phyloP scores from a whole-genome alignment of 2,329 filamentous ascomycete genomes.

The Monilinia fructigena region DNA sequence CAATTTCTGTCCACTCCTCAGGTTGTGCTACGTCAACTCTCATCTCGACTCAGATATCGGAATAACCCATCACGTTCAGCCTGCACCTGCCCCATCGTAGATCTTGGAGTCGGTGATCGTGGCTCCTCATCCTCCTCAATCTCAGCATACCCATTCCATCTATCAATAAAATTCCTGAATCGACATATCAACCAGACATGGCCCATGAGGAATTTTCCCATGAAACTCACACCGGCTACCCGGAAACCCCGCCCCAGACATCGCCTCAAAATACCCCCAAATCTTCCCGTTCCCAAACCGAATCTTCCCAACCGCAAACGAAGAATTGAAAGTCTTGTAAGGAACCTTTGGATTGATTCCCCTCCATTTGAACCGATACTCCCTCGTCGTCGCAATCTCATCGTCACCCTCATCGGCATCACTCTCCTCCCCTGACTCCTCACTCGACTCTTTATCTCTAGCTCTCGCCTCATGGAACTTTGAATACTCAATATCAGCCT shows the following conservation, averaged over 20 bases:
- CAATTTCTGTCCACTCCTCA: slow-evolving; percentile 4
- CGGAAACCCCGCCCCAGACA: slow-evolving; percentile 4
- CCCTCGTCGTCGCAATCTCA: slow-evolving; percentile 9
- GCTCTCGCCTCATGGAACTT: slow-evolving; percentile 15
- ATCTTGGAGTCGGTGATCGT: slow-evolving; percentile 7
- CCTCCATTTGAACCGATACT: slow-evolving; percentile 16
- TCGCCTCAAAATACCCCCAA: slow-evolving; percentile 11
- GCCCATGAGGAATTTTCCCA: slow-evolving; percentile 13
- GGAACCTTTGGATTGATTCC: slow-evolving; percentile 2
- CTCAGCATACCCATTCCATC: slow-evolving; percentile 15
- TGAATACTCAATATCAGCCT: slow-evolving; percentile 16
- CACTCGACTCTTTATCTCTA: slow-evolving; percentile 6
- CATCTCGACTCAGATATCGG: background rate
- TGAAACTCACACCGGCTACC: slow-evolving; percentile 11
- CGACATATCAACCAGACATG: slow-evolving; percentile 14
- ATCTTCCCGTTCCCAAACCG: slow-evolving; percentile 16
- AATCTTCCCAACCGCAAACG: slow-evolving; percentile 7
- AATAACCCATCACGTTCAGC: background rate
- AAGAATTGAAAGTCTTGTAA: background rate
- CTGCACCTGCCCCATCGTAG: background rate
- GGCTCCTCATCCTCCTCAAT: slow-evolving; percentile 15
- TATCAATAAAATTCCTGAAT: slow-evolving; percentile 13
- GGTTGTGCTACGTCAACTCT: no score
- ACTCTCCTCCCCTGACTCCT: background rate
- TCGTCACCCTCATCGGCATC: background rate